phyloP scores from a whole-genome alignment of 106 monocot genomes.

The Agapanthus africanus region DNA sequence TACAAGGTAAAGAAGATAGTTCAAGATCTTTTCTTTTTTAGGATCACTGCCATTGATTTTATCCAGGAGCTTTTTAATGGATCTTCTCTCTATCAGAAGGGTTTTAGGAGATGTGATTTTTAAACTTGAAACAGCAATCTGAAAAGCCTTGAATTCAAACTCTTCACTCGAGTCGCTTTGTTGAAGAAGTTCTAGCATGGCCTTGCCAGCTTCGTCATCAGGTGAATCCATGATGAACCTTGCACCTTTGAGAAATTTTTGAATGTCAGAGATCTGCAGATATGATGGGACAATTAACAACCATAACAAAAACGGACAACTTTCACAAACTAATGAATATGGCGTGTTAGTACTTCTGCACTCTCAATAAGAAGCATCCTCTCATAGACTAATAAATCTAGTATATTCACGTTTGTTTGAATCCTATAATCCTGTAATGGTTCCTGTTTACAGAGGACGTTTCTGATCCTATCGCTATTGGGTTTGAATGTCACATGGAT shows the following conservation, averaged over 20 bases:
- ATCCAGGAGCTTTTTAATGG: conserved; percentile 56
- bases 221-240: conserved; percentile 56
- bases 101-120: conserved; percentile 56
- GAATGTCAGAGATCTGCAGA: conserved; percentile 51
- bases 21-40: conserved; percentile 55
- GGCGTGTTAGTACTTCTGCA: background rate
- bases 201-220: conserved; percentile 65
- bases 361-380: background rate
- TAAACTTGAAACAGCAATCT: conserved; percentile 46
- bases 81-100: conserved; percentile 79
- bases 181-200: conserved; percentile 40
- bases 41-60: conserved; percentile 27
- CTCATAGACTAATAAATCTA: too few relatives aligned
- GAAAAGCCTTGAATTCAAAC: conserved; percentile 51
- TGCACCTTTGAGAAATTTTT: conserved; percentile 39
- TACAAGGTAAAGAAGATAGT: conserved; percentile 59
- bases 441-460: too few relatives aligned
- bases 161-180: conserved; percentile 44
- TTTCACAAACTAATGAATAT: background rate
- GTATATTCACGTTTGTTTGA: too few relatives aligned
- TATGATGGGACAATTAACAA: background rate
- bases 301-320: background rate
- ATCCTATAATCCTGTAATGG: too few relatives aligned
- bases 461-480: too few relatives aligned
- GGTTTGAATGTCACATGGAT: too few relatives aligned